These are phyloP conservation scores for Coniochaeta sp. DNA, from an alignment of 2,329 filamentous ascomycete species.

Conservation along the genomic window DNA sequence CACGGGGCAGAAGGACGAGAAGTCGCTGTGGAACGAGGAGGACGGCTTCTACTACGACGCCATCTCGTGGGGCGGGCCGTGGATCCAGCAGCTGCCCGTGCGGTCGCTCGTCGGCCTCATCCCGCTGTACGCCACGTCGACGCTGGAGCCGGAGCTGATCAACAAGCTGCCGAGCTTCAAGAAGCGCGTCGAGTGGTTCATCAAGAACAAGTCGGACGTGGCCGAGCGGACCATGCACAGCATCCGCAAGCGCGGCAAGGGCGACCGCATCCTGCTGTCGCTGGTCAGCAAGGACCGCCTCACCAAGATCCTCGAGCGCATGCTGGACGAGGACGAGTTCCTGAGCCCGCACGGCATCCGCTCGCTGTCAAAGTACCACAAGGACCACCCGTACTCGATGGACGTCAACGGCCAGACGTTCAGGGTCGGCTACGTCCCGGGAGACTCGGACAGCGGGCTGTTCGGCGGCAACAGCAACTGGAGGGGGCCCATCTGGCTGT, in stretches of 20 bases:
- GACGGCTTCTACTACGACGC: conserved; percentile 99
- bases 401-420: conserved; percentile 89
- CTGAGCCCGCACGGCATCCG: conserved; percentile 84
- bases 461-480: conserved; percentile 98
- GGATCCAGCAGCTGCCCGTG: conserved; percentile 87
- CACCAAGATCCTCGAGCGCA: conserved; percentile 78
- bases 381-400: conserved; percentile 88
- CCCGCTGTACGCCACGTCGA: conserved; percentile 85
- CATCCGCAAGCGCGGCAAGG: conserved; percentile 84
- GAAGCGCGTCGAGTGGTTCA: conserved; percentile 88
- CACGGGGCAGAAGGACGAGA: conserved; percentile 60
- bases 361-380: conserved; percentile 85
- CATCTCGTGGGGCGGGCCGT: conserved; percentile 91
- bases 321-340: conserved; percentile 94
- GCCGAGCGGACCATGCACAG: conserved; percentile 92
- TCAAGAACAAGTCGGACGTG: conserved; percentile 77
- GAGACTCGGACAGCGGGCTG: conserved; percentile 91
- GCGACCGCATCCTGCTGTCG: conserved; percentile 77
- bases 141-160: conserved; percentile 87
- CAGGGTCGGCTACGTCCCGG: conserved; percentile 80
- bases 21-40: conserved; percentile 91
- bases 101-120: conserved; percentile 90
- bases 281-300: conserved; percentile 92
- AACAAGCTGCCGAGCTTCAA: conserved; percentile 90
- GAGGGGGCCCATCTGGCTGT: conserved; percentile 93